A percentile compares a stretch with the other conserved stretches of the same genome.
These are phyloP conservation scores for Fusarium multiceps DNA, from an alignment of 2,329 filamentous ascomycete species.

Conservation along the genomic window DNA sequence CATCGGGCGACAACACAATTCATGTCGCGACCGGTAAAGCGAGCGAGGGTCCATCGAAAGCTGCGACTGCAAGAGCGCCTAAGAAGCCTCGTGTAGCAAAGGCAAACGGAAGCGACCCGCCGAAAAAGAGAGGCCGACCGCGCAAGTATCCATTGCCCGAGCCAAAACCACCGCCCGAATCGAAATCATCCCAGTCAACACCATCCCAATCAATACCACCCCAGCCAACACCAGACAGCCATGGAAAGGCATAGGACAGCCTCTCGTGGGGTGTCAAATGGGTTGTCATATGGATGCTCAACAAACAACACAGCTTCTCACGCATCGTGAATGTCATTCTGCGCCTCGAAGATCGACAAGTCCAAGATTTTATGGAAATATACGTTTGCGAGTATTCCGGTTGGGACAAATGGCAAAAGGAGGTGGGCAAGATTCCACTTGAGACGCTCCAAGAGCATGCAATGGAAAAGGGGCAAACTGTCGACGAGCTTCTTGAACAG, in stretches of 20 bases:
- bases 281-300: slow-evolving; percentile 43
- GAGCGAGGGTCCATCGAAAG: neutral
- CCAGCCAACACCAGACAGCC: neutral
- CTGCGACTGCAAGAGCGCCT: neutral
- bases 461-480: slow-evolving; percentile 5
- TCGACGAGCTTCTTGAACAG: slow-evolving; percentile 23
- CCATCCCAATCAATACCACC: neutral
- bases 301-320: slow-evolving; percentile 34
- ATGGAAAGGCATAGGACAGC: slow-evolving; percentile 35
- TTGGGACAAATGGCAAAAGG: slow-evolving; percentile 38
- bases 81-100: neutral
- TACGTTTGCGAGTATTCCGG: slow-evolving; percentile 37
- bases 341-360: slow-evolving; percentile 34
- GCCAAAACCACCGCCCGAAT: no score
- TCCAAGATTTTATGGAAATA: slow-evolving; percentile 37
- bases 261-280: slow-evolving; percentile 43
- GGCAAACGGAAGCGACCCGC: neutral
- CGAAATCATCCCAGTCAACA: neutral
- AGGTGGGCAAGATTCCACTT: slow-evolving; percentile 24
- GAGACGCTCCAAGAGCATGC: slow-evolving; percentile 17
- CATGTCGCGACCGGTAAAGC: neutral
- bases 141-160: neutral
- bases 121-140: neutral
- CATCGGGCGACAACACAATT: neutral
- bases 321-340: slow-evolving; percentile 31